A percentile compares a stretch with the other conserved stretches of the same genome.
phyloP scores from a whole-genome alignment of 768 basidiomycete species.

The Chalciporus pseudorubinellus region DNA sequence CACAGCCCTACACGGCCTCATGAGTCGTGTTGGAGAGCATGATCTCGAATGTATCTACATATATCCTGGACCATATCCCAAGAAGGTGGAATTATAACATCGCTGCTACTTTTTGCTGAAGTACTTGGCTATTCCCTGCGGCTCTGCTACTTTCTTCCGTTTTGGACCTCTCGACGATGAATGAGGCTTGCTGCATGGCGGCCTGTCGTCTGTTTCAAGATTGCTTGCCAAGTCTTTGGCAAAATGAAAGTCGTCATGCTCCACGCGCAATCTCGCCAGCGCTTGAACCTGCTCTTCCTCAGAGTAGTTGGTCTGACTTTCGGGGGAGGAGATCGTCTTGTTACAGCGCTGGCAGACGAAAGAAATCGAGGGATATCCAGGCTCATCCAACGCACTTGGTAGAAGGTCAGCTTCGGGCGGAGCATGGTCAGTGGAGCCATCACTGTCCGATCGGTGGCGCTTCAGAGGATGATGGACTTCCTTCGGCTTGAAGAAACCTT shows the following conservation, averaged over 20 bases:
- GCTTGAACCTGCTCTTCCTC: conserved; percentile 31
- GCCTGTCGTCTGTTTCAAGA: conserved; percentile 12
- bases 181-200: conserved; percentile 2
- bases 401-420: background rate
- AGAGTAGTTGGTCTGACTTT: conserved; percentile 13
- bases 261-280: conserved; percentile 49
- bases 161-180: conserved; percentile 23
- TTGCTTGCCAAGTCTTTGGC: conserved; percentile 70
- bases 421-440: background rate
- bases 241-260: conserved; percentile 90
- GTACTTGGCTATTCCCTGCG: conserved; percentile 48
- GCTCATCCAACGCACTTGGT: background rate
- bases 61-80: background rate
- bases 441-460: conserved; percentile 37
- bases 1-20: background rate
- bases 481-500: conserved; percentile 69
- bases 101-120: conserved; percentile 35
- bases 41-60: too few relatives aligned
- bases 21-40: too few relatives aligned
- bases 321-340: conserved; percentile 40
- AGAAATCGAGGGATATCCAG: conserved; percentile 24
- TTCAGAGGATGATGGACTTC: conserved; percentile 32
- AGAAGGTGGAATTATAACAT: background rate
- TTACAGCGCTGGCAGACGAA: conserved; percentile 62
- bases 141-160: conserved; percentile 30